Evolutionary conservation across 2,329 filamentous ascomycete species (phyloP), one percentile per base, ranked within the genome.

Genomic region (Clonostachys byssicola): DNA sequence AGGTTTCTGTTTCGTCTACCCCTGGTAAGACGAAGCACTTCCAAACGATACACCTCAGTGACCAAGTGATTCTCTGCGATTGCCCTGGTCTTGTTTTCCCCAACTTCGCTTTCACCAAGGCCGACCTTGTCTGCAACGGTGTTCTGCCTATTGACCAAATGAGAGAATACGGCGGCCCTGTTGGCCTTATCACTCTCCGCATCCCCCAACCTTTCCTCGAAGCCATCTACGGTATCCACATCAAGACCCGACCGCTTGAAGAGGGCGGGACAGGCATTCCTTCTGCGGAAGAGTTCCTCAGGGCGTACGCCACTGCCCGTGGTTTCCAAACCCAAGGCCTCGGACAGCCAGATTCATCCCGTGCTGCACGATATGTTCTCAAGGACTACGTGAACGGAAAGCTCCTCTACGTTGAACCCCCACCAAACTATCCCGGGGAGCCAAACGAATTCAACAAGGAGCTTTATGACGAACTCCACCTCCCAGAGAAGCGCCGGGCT

Each of bases 11-110:
- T 38, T 99, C 94, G 14, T 87, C 92, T 13, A 99, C 94, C 2
- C 94, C 94, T 5, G 94, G 94, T 64, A 99, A 99, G 73, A 99
- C 94, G 13, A 99, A 99, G 74, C 94, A 99, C 61, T 99, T 99
- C 73, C 94, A 99, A 68, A 99, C 94, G 2, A 94, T 99, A 49
- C 92, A 96, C 63, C 81, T 99, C 34, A 94, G 88, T 49, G 88
- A 94, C 1, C 83, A 85, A 49, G 90, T 99, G 52, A 80, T 97
- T 42, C 81, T 99, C 7, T 97, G 94, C 68, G 94, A 99, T 83
- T 99, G 94, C 62, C 94, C 94, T 10, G 94, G 94, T 85, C 85
- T 99, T 17, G 95, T 99, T 2, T 97, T 99, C 66, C 92, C 94
- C 58, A 97, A 97, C 70, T 99, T 97, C 58, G 92, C 94, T 48